These are phyloP conservation scores for Colletotrichum magnum DNA, from an alignment of 2,329 filamentous ascomycete genomes.

Conservation along the genomic window DNA sequence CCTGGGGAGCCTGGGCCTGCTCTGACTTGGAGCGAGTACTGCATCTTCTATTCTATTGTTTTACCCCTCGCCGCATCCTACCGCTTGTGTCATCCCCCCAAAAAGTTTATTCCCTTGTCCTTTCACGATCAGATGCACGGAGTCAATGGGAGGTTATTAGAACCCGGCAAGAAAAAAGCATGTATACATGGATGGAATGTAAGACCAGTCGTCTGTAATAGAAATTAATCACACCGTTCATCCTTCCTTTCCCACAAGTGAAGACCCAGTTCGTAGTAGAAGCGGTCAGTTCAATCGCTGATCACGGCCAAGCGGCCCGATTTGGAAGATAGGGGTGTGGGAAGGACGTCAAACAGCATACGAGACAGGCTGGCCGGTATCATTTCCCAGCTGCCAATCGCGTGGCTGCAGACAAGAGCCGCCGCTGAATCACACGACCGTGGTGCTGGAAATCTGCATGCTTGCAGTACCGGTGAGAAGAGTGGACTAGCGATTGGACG, in stretches of 20 bases:
- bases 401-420: conserved; percentile 10
- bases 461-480: conserved; percentile 32
- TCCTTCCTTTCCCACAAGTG: background rate
- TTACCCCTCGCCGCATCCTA: conserved; percentile 7
- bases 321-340: background rate
- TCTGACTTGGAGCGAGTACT: conserved; percentile 20
- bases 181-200: conserved; percentile 27
- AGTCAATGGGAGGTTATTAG: conserved; percentile 31
- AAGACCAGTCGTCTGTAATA: conserved; percentile 5
- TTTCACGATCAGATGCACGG: conserved; percentile 27
- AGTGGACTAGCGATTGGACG: conserved; percentile 3
- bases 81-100: conserved; percentile 4
- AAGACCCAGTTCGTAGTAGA: background rate
- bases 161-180: conserved; percentile 33
- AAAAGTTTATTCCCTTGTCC: conserved; percentile 31
- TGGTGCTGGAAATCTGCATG: conserved; percentile 30
- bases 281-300: background rate
- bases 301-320: background rate
- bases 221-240: conserved; percentile 4
- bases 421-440: conserved; percentile 29
- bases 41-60: conserved; percentile 15
- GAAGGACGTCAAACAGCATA: background rate
- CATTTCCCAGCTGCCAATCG: conserved; percentile 1
- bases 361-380: conserved; percentile 13
- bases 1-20: conserved; percentile 11